Percentiles rank a stretch among this genome's conserved stretches.
Evolutionary conservation across 257 asterid species (phyloP).

Genomic region (Cynanchum wilfordii): DNA sequence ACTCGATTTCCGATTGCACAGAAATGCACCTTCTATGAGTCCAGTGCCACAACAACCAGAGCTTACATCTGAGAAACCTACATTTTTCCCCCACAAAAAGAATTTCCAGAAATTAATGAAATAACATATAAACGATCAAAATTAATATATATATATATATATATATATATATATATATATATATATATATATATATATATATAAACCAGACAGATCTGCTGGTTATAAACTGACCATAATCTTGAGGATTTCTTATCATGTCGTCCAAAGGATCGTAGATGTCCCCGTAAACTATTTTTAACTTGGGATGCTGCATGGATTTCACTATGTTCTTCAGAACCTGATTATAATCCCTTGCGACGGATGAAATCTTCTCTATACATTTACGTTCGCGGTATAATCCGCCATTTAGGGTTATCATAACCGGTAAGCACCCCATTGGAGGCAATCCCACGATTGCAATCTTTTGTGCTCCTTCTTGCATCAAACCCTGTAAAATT

Average conservation of each 20-base stretch:
- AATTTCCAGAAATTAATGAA: not conserved
- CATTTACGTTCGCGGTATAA: constrained; percentile 40
- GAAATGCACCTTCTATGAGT: constrained; percentile 26
- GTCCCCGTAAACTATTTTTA: constrained; percentile 32
- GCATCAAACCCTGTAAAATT: constrained; percentile 36
- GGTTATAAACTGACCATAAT: constrained; percentile 36
- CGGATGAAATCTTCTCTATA: constrained; percentile 31
- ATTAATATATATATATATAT: not conserved
- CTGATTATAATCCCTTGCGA: constrained; percentile 50
- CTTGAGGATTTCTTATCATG: constrained; percentile 41
- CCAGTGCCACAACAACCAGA: constrained; percentile 75
- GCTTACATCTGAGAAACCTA: constrained; percentile 47
- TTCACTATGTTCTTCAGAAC: constrained; percentile 31
- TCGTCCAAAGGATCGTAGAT: constrained; percentile 38
- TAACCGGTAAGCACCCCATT: constrained; percentile 64
- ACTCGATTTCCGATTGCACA: constrained; percentile 39
- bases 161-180: not conserved
- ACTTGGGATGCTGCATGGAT: constrained; percentile 13
- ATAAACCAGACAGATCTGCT: no score
- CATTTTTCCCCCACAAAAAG: not conserved
- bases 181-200: not conserved
- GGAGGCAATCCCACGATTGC: constrained; percentile 62
- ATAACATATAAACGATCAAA: no score
- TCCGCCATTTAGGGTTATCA: constrained; percentile 35
- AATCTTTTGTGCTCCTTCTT: constrained; percentile 48